Base-by-base conservation (phyloP, 2,329 filamentous ascomycete genomes). In the Trichoderma aggressivum region DNA sequence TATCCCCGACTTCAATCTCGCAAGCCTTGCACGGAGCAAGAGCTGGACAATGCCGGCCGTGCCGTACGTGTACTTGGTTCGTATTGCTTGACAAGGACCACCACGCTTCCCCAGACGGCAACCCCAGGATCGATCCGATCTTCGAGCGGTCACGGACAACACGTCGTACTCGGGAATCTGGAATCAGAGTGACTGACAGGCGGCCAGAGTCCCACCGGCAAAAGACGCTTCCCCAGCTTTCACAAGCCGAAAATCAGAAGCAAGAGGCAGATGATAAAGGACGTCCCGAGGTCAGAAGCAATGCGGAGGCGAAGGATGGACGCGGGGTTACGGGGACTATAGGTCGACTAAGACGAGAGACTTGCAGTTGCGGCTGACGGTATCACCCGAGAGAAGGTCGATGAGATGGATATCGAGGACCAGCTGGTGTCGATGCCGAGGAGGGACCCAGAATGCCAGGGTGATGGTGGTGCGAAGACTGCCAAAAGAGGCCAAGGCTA, bases 221-320 rank as follows among this genome's bases (percentile, higher is more conserved):
- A 43, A 43, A 56, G 56, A 61, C 43, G 70, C 56, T 71, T 70
- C 70, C 70, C 70, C 70, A 70, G 60, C 65, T 72, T 72, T 72
- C 70, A 72, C 70, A 69, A 72, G 70, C 70, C 65, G 65, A 70
- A 64, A 43, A 70, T 64, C 36, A 59, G 34, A 63, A 24, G 59
- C 59, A 28, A 14, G 34, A 64, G 69, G 65, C 64, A 70, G 65
- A 72, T 64, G 50, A 70, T 68, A 43, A 70, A 61, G 70, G 34
- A 53, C n/a, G 59, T 72, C 59, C 70, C 70, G 70, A 72, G 70
- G 70, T 72, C 59, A 56, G 60, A 63, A 18, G 28, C 30, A 59
- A 59, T 66, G 61, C 69, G 53, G 61, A 60, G 61, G 62, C 32
- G 10, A 66, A 28, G 14, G 36, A 53, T 16, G 28, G 21, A 53